Percentiles rank a stretch among this genome's conserved stretches.
Conservation (phyloP, 148 eudicot genomes). For the Polygonum aviculare region DNA sequence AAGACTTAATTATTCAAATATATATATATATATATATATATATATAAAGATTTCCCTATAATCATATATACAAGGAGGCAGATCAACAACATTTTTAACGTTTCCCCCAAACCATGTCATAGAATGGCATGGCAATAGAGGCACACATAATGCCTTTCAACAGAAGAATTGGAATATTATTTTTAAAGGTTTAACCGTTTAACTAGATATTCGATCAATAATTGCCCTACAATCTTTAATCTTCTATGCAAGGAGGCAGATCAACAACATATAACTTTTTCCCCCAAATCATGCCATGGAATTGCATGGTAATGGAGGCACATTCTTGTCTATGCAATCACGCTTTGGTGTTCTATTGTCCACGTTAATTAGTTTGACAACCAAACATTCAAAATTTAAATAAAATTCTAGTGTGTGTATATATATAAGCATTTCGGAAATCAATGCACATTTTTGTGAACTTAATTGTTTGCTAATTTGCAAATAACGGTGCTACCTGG, state of each 20-base stretch:
- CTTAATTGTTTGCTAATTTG: not conserved
- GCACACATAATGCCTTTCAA: too few species aligned
- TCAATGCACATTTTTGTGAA: not conserved
- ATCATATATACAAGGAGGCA: too few species aligned
- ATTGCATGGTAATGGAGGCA: constrained; percentile 4
- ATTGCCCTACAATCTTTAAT: not conserved
- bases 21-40: too few species aligned
- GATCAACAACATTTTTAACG: too few species aligned
- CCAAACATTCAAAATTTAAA: not conserved
- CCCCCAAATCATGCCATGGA: not conserved
- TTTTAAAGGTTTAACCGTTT: too few species aligned
- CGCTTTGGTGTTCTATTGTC: not conserved
- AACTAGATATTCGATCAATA: too few species aligned
- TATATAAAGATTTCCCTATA: too few species aligned
- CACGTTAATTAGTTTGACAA: not conserved
- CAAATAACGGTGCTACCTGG: not conserved
- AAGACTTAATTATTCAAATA: too few species aligned
- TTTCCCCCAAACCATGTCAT: too few species aligned
- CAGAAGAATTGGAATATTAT: too few species aligned
- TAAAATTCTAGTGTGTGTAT: not conserved
- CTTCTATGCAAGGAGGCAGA: not conserved
- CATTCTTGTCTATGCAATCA: not conserved
- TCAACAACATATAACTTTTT: not conserved
- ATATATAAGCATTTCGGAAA: not conserved
- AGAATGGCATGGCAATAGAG: too few species aligned